Evolutionary conservation across 768 basidiomycete genomes (phyloP), one percentile per base, ranked within the genome.

Genomic region (Naganishia friedmannii): DNA sequence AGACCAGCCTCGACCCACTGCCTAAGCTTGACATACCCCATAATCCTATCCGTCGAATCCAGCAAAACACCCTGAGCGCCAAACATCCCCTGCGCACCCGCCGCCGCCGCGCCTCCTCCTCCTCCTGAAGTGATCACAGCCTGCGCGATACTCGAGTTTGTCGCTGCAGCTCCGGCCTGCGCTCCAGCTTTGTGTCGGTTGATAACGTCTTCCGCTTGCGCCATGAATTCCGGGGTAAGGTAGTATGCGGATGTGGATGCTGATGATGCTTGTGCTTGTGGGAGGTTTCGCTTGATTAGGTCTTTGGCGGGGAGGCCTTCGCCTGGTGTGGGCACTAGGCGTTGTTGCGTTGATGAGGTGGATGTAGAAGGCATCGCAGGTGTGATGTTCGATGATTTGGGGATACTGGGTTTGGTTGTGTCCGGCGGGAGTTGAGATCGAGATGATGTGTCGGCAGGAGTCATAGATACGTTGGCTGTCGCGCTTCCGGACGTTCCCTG

Each of bases 1-100:
- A 82, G 54, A 6, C 80, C 78, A 19, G 73, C 71, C 66, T 82
- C 80, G 28, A 82, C 80, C 81, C 81, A 82, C 70, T 74, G 65
- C 42, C 75, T 72, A 37, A 75, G 75, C 46, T 78, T 70, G 67
- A 70, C 72, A 67, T 81, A 82, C 31, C 81, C 81, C 53, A 75
- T 75, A 0, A 77, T 70, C 31, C 80, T 70, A 63, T 81, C 81
- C 68, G 71, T 76, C 12, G 79, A 70, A 66, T 81, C 81, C 58
- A 82, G 55, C 26, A 81, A 54, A 15, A 72, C 69, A 19, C 75
- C 74, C 3, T 58, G 67, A 5, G 72, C 65, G 12, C 48, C 71
- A 31, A 31, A 26, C 23, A 51, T 51, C n/a, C 48, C 48, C 13
- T 51, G 48, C 48, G 48, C 12, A 51, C 48, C 48, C n/a, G 48